phyloP scores from a whole-genome alignment of 2,329 filamentous ascomycete species.

The Arthrobotrys sphaeroides region DNA sequence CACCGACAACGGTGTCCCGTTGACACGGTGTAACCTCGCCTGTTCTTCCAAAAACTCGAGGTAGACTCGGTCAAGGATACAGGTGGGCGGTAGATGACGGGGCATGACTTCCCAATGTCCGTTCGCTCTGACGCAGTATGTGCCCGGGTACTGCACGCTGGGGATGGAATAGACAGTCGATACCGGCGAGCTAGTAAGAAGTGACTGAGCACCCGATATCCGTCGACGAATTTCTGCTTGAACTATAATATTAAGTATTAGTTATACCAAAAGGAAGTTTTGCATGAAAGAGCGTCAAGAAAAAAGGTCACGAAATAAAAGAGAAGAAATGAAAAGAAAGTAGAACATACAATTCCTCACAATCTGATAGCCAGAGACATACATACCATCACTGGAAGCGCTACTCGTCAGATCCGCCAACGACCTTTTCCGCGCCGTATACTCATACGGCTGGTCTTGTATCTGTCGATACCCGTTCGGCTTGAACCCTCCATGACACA shows the following conservation, averaged over 20 bases:
- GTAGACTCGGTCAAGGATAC: conserved; percentile 79
- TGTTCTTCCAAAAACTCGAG: conserved; percentile 80
- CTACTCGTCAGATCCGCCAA: conserved; percentile 44
- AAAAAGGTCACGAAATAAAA: not conserved
- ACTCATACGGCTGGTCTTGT: conserved; percentile 49
- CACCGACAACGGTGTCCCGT: conserved; percentile 72
- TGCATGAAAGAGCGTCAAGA: not conserved
- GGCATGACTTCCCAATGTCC: conserved; percentile 54
- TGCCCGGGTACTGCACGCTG: conserved; percentile 43
- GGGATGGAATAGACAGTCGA: conserved; percentile 54
- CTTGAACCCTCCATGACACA: conserved; percentile 39
- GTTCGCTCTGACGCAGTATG: conserved; percentile 46
- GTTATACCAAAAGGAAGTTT: conserved; percentile 13
- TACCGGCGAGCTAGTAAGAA: conserved; percentile 41
- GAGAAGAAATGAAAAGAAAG: not conserved
- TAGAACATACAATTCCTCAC: conserved; percentile 5
- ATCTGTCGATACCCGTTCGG: conserved; percentile 50
- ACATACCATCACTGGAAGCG: conserved; percentile 49
- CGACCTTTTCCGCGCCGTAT: conserved; percentile 46
- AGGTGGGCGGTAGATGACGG: conserved; percentile 68
- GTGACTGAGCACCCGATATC: conserved; percentile 43
- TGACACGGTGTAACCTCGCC: conserved; percentile 70
- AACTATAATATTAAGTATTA: conserved; percentile 30
- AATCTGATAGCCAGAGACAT: not conserved
- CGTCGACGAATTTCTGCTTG: conserved; percentile 41